Conservation (phyloP, 495 filamentous ascomycete genomes). For the Hyphodiscus hymeniophilus region DNA sequence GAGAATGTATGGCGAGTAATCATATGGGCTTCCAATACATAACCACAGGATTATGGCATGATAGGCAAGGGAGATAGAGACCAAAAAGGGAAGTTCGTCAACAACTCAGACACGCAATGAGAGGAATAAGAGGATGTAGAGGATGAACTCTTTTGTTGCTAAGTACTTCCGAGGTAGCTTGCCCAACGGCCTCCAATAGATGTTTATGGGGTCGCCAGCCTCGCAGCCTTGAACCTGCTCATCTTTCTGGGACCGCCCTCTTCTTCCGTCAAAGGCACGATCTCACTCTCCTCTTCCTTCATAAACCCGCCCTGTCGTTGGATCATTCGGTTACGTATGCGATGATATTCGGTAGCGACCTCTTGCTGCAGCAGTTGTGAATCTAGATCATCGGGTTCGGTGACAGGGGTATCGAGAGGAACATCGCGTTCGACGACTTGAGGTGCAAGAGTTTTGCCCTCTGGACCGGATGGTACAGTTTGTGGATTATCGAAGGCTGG, state of each 20-base stretch:
- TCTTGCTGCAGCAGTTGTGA: conserved; percentile 63
- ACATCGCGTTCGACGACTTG: conserved; percentile 54
- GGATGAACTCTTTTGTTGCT: too few relatives aligned
- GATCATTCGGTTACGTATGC: conserved; percentile 70
- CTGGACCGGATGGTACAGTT: conserved; percentile 40
- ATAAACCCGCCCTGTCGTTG: conserved; percentile 69
- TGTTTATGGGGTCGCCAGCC: conserved; percentile 35
- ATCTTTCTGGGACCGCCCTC: conserved; percentile 63
- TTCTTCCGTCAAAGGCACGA: conserved; percentile 55
- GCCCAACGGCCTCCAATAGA: too few relatives aligned
- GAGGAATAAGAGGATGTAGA: too few relatives aligned
- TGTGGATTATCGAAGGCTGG: conserved; percentile 12
- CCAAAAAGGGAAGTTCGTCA: too few relatives aligned
- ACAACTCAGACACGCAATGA: too few relatives aligned
- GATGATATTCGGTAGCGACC: conserved; percentile 72
- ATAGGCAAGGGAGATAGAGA: too few relatives aligned
- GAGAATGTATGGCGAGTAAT: too few relatives aligned
- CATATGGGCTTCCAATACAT: too few relatives aligned
- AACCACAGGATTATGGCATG: too few relatives aligned
- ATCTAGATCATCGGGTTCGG: conserved; percentile 67
- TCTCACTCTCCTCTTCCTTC: conserved; percentile 49
- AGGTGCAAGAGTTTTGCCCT: conserved; percentile 48
- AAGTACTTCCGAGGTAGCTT: too few relatives aligned
- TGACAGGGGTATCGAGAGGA: conserved; percentile 20
- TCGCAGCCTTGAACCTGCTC: conserved; percentile 85